phyloP scores from a whole-genome alignment of 176 grass and related monocot species.

The Oryza coarctata region DNA sequence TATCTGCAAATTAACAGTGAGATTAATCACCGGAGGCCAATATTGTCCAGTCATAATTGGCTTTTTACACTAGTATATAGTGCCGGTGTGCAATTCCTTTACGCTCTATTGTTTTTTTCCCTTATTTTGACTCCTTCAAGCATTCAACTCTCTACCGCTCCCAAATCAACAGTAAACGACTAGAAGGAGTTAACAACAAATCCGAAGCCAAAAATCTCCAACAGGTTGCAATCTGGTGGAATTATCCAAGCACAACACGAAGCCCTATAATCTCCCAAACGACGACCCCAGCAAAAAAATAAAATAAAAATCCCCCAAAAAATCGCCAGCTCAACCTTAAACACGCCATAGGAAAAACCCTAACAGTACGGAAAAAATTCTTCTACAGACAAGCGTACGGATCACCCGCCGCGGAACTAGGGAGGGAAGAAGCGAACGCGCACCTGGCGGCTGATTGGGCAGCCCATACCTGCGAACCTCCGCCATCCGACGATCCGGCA shows the following conservation, averaged over 20 bases:
- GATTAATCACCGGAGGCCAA: neutral
- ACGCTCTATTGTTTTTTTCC: neutral
- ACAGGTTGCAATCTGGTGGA: neutral
- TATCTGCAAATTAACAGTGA: constrained; percentile 63
- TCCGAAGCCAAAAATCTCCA: neutral
- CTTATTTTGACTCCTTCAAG: constrained; percentile 9
- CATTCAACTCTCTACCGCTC: neutral
- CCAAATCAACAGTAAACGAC: constrained; percentile 12
- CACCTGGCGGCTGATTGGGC: constrained; percentile 52
- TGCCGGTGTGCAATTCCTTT: neutral
- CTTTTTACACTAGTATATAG: neutral
- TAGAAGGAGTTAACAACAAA: neutral
- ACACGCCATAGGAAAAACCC: neutral
- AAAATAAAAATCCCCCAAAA: neutral
- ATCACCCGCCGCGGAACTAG: neutral
- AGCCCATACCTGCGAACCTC: constrained; percentile 47
- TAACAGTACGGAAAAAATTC: neutral
- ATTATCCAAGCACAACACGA: neutral
- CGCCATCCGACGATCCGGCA: constrained; percentile 49
- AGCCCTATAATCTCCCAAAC: constrained; percentile 13
- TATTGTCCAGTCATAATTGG: neutral
- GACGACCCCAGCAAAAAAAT: neutral
- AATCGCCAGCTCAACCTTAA: neutral
- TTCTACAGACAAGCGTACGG: neutral
- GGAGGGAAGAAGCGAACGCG: neutral